Conservation (phyloP, 2,329 filamentous ascomycete genomes). For the Talaromyces atroroseus region DNA sequence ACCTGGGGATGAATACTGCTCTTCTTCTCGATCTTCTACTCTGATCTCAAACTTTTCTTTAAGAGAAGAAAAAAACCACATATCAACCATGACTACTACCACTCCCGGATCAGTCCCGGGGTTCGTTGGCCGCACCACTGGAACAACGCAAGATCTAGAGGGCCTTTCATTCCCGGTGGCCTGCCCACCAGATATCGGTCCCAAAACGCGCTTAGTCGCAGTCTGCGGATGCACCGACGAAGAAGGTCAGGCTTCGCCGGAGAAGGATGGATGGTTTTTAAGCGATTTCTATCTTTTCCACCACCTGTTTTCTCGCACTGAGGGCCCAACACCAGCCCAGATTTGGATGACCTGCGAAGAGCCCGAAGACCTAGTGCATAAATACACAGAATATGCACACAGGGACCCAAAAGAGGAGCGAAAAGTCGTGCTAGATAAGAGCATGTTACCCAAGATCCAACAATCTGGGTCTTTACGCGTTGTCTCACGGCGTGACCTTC, state of each 20-base stretch:
- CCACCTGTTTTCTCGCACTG: conserved; percentile 4
- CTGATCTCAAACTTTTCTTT: too few relatives aligned
- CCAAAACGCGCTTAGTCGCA: background rate
- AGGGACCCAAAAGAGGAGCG: background rate
- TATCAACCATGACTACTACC: too few relatives aligned
- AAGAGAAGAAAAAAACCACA: too few relatives aligned
- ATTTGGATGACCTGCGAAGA: conserved; percentile 15
- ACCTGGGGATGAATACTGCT: too few relatives aligned
- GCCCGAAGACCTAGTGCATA: conserved; percentile 12
- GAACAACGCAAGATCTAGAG: background rate
- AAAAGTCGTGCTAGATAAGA: conserved; percentile 14
- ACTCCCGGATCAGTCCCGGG: too few relatives aligned
- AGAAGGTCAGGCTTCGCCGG: background rate
- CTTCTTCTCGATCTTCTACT: too few relatives aligned
- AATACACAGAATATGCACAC: conserved; percentile 16
- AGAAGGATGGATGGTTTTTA: conserved; percentile 12
- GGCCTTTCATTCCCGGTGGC: background rate
- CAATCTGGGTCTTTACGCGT: conserved; percentile 12
- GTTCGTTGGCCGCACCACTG: background rate
- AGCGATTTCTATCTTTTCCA: conserved; percentile 15
- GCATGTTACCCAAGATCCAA: conserved; percentile 8
- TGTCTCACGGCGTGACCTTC: conserved; percentile 11
- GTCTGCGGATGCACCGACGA: conserved; percentile 13
- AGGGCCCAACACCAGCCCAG: conserved; percentile 7
- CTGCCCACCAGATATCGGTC: background rate